Evolutionary conservation across 1,284 basidiomycete genomes (phyloP).

Genomic region (Marasmius fiardii): DNA sequence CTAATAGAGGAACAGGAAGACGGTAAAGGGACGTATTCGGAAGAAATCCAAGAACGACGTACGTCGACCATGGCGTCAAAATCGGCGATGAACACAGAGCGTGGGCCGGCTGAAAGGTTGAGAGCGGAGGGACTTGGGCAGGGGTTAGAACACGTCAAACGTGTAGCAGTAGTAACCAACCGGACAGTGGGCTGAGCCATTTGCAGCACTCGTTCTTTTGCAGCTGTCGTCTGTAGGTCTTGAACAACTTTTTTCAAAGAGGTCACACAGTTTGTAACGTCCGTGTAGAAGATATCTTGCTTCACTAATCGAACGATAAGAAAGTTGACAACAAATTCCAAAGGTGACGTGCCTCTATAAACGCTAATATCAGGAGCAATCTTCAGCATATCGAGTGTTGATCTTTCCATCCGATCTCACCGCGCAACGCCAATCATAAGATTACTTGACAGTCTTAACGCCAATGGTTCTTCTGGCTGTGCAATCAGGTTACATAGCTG

Average conservation of each 20-base stretch:
- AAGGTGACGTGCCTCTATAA: slow-evolving; percentile 48
- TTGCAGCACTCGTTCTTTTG: slow-evolving; percentile 50
- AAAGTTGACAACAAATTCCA: background rate
- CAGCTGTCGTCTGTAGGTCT: slow-evolving; percentile 47
- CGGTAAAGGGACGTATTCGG: background rate
- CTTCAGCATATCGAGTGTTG: background rate
- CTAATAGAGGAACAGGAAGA: slow-evolving; percentile 28
- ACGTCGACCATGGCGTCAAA: slow-evolving; percentile 68
- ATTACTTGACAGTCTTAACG: slow-evolving; percentile 80
- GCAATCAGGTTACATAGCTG: slow-evolving; percentile 78
- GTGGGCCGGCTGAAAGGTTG: slow-evolving; percentile 56
- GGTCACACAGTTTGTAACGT: slow-evolving; percentile 73
- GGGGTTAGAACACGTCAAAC: background rate
- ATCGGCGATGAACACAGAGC: slow-evolving; percentile 50
- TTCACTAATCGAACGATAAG: slow-evolving; percentile 50
- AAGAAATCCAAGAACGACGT: slow-evolving; percentile 23
- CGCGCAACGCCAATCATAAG: slow-evolving; percentile 84
- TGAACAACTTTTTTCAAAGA: slow-evolving; percentile 72
- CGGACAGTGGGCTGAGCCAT: slow-evolving; percentile 65
- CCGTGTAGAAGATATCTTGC: slow-evolving; percentile 77
- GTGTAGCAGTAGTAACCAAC: slow-evolving; percentile 31
- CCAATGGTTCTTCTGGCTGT: slow-evolving; percentile 80
- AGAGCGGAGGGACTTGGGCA: slow-evolving; percentile 51
- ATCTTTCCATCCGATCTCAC: slow-evolving; percentile 39
- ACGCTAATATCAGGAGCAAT: slow-evolving; percentile 41